Evolutionary conservation across 331 rosid species (phyloP).

Genomic region (Malus hybrid): DNA sequence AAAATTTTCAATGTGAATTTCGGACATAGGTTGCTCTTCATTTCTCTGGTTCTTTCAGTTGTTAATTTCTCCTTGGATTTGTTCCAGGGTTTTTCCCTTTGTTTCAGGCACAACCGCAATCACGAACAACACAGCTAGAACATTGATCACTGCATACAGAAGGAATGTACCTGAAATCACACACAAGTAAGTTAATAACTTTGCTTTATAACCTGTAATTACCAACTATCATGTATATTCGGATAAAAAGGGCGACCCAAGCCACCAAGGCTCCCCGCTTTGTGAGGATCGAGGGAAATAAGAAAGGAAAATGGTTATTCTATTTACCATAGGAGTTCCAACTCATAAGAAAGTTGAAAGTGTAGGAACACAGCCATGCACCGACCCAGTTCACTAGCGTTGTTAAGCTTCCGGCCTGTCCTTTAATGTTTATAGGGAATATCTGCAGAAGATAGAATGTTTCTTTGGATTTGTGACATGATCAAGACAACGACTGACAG

Average conservation of each 20-base stretch:
- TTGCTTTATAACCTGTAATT: background rate
- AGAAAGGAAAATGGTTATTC: background rate
- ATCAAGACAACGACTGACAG: background rate
- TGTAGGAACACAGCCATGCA: constrained; percentile 85
- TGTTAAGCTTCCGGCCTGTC: constrained; percentile 79
- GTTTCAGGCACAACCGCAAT: constrained; percentile 68
- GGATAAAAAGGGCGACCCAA: background rate
- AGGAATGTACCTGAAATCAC: constrained; percentile 65
- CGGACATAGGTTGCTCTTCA: background rate
- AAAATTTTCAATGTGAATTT: background rate
- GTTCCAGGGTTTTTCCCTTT: constrained; percentile 82
- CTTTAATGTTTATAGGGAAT: constrained; percentile 84
- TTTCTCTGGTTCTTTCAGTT: constrained; percentile 10
- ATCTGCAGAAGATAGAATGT: constrained; percentile 40
- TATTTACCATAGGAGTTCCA: constrained; percentile 85
- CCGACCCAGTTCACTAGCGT: constrained; percentile 92
- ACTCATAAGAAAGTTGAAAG: constrained; percentile 71
- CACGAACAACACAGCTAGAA: constrained; percentile 55
- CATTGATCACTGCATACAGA: constrained; percentile 68
- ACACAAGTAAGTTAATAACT: background rate
- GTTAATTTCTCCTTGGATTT: constrained; percentile 74
- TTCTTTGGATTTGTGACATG: background rate
- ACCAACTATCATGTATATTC: background rate
- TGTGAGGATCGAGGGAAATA: background rate
- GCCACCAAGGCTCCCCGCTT: background rate